phyloP scores from a whole-genome alignment of 345 rosid species.

The Boechera divaricarpa region DNA sequence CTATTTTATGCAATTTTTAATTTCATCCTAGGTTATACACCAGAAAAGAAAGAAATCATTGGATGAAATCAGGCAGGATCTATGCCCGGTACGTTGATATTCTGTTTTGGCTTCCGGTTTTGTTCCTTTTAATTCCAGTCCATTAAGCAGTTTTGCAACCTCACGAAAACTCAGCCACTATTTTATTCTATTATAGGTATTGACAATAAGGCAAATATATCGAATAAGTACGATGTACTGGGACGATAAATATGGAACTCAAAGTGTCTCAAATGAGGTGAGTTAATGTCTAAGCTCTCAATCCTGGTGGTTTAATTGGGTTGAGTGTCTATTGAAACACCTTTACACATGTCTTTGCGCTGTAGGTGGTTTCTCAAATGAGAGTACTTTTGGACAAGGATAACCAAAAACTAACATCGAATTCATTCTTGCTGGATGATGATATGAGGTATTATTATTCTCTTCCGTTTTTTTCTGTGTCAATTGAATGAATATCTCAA shows the following conservation, averaged over 20 bases:
- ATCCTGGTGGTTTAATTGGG: neutral
- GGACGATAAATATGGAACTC: constrained; percentile 98
- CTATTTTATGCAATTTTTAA: constrained; percentile 13
- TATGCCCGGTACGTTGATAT: constrained; percentile 73
- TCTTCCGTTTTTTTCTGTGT: constrained; percentile 11
- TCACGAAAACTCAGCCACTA: constrained; percentile 5
- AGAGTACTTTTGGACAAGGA: constrained; percentile 84
- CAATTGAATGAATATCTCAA: neutral
- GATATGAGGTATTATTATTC: constrained; percentile 73
- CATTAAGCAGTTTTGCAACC: constrained; percentile 6
- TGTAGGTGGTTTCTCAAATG: constrained; percentile 88
- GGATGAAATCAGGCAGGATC: constrained; percentile 87
- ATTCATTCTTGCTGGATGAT: constrained; percentile 92
- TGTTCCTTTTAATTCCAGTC: neutral
- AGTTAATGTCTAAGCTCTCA: constrained; percentile 42
- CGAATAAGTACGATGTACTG: constrained; percentile 99
- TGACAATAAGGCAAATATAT: constrained; percentile 95
- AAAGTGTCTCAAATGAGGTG: constrained; percentile 93
- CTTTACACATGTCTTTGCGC: constrained; percentile 26
- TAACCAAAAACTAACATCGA: constrained; percentile 76
- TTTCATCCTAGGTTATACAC: constrained; percentile 78
- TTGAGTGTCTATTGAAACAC: constrained; percentile 12
- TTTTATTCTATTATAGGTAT: constrained; percentile 54
- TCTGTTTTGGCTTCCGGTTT: constrained; percentile 29
- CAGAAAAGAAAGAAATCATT: constrained; percentile 94